phyloP scores from a whole-genome alignment of 2,329 filamentous ascomycete genomes.

The Calonectria pteridis region DNA sequence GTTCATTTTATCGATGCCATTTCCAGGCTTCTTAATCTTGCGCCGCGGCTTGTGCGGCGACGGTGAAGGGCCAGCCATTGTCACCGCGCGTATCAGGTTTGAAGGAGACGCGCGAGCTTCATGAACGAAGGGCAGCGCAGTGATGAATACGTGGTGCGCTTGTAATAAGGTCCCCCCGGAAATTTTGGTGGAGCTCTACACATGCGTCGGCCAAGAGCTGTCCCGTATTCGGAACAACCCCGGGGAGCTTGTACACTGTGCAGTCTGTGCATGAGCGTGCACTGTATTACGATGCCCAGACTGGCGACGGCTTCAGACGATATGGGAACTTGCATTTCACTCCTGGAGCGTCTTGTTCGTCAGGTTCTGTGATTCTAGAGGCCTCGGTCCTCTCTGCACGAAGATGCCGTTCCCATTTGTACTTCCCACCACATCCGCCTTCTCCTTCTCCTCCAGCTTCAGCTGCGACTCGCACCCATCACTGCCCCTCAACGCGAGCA shows the following conservation, averaged over 20 bases:
- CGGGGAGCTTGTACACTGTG: constrained; percentile 28
- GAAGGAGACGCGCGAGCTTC: constrained; percentile 30
- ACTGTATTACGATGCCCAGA: constrained; percentile 43
- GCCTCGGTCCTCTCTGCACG: neutral
- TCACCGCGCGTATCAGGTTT: constrained; percentile 44
- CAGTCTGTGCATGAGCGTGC: neutral
- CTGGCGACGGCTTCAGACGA: constrained; percentile 39
- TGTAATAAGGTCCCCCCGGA: constrained; percentile 17
- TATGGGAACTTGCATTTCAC: neutral
- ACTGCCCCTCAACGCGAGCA: constrained; percentile 84
- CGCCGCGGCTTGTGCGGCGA: constrained; percentile 72
- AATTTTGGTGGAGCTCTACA: constrained; percentile 36
- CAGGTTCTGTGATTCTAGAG: neutral
- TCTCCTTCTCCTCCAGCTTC: constrained; percentile 84
- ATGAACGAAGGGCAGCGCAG: constrained; percentile 29
- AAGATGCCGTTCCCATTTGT: constrained; percentile 91
- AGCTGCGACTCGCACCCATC: constrained; percentile 88
- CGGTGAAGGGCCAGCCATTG: constrained; percentile 66
- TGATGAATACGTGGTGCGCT: constrained; percentile 28
- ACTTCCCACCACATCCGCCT: constrained; percentile 89
- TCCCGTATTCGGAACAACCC: constrained; percentile 40
- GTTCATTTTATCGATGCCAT: constrained; percentile 52
- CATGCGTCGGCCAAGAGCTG: constrained; percentile 27
- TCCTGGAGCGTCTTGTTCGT: neutral
- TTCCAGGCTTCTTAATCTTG: constrained; percentile 64